Percentiles rank a stretch among this genome's conserved stretches.
These are phyloP conservation scores for Cercospora sp. DNA, from an alignment of 2,329 filamentous ascomycete species.

Conservation along the genomic window DNA sequence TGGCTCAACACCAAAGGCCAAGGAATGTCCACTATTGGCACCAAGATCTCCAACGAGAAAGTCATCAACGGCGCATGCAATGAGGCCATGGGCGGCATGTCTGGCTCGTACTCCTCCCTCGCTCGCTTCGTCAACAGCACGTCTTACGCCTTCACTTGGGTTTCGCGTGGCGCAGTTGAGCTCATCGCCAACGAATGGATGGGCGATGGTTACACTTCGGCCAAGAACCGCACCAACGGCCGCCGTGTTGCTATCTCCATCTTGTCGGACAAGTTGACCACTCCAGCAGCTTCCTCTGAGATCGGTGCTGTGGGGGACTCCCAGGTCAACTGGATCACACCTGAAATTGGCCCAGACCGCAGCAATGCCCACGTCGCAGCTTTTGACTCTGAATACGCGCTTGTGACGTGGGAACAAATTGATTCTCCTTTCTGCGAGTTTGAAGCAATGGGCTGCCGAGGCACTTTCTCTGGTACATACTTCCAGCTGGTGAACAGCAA, in stretches of 20 bases:
- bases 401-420: constrained; percentile 64
- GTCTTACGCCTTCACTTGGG: constrained; percentile 64
- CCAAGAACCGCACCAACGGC: constrained; percentile 56
- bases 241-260: constrained; percentile 62
- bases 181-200: constrained; percentile 60
- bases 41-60: constrained; percentile 65
- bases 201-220: constrained; percentile 57
- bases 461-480: constrained; percentile 59
- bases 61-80: constrained; percentile 60
- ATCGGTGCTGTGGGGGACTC: constrained; percentile 57
- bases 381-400: constrained; percentile 54
- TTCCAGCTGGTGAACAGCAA: constrained; percentile 59
- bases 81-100: constrained; percentile 63
- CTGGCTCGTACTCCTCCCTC: constrained; percentile 61
- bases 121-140: constrained; percentile 55
- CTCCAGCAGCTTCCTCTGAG: constrained; percentile 55
- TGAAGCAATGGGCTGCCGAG: constrained; percentile 61
- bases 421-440: constrained; percentile 56
- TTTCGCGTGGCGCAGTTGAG: constrained; percentile 60
- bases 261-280: constrained; percentile 60
- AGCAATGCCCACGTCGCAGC: constrained; percentile 61
- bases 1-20: constrained; percentile 64
- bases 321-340: constrained; percentile 63
- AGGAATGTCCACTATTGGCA: constrained; percentile 55
- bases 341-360: constrained; percentile 50